A percentile compares a stretch with the other conserved stretches of the same genome.
These are phyloP conservation scores for Hemileccinum impolitum DNA, from an alignment of 768 basidiomycete species.

Conservation along the genomic window DNA sequence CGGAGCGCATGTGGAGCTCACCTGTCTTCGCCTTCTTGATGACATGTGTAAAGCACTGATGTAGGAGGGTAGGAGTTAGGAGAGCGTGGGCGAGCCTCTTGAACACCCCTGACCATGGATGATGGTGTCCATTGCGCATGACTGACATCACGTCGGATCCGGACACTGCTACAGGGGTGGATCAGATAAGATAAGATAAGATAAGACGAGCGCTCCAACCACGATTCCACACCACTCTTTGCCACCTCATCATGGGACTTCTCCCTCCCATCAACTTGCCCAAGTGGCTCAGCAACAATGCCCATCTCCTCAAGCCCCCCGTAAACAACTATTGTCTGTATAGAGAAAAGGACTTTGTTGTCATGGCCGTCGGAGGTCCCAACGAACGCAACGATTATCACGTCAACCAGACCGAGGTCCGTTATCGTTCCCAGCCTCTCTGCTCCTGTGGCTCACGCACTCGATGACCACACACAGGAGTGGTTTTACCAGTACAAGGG, in stretches of 20 bases:
- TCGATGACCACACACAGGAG: slow-evolving; percentile 56
- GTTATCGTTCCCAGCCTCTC: slow-evolving; percentile 4
- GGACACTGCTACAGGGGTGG: too few relatives aligned
- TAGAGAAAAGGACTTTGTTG: slow-evolving; percentile 78
- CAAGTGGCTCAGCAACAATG: slow-evolving; percentile 83
- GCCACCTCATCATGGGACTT: slow-evolving; percentile 61
- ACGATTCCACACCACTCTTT: neutral
- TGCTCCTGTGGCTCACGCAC: neutral
- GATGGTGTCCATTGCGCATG: too few relatives aligned
- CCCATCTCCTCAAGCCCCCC: slow-evolving; percentile 78
- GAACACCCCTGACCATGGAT: too few relatives aligned
- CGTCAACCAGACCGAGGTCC: slow-evolving; percentile 89
- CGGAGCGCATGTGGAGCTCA: neutral
- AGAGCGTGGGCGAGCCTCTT: too few relatives aligned
- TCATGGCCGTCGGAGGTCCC: slow-evolving; percentile 97
- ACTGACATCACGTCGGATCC: neutral
- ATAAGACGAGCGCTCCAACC: neutral
- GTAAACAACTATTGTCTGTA: slow-evolving; percentile 91
- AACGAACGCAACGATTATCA: slow-evolving; percentile 95
- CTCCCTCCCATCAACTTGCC: slow-evolving; percentile 83
- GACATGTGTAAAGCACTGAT: too few relatives aligned
- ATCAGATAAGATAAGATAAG: neutral
- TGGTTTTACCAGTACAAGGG: slow-evolving; percentile 99
- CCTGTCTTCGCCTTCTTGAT: neutral
- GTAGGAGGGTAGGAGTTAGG: too few relatives aligned